Evolutionary conservation across 495 filamentous ascomycete species (phyloP).

Genomic region (Daldinia bambusicola): DNA sequence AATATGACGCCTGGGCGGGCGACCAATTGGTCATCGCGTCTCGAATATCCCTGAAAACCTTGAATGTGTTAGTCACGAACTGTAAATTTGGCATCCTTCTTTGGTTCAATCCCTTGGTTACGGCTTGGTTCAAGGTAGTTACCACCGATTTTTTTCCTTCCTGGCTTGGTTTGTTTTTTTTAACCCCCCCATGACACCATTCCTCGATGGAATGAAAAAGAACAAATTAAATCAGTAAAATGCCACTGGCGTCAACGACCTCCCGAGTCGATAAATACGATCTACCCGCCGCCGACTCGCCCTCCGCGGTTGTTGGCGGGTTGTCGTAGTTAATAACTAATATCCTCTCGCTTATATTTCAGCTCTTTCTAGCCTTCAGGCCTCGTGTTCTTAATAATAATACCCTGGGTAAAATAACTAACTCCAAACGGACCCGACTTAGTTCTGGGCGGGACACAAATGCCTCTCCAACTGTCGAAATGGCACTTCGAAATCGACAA

Average conservation of each 20-base stretch:
- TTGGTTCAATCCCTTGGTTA: constrained; percentile 5
- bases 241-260: background rate
- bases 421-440: background rate
- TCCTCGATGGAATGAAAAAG: constrained; percentile 23
- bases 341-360: background rate
- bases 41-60: constrained; percentile 22
- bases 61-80: constrained; percentile 30
- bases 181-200: constrained; percentile 30
- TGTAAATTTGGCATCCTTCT: constrained; percentile 15
- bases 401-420: background rate
- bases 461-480: constrained; percentile 35
- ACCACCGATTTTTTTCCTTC: too few relatives aligned
- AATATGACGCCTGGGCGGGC: constrained; percentile 39
- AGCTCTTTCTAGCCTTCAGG: background rate
- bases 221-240: constrained; percentile 18
- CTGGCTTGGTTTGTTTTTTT: too few relatives aligned
- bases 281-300: constrained; percentile 13
- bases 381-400: constrained; percentile 8
- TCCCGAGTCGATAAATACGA: constrained; percentile 22
- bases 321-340: background rate
- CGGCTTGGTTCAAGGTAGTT: background rate
- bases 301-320: constrained; percentile 5
- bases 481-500: constrained; percentile 74
- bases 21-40: constrained; percentile 35
- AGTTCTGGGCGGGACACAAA: constrained; percentile 13